Conservation (phyloP, 2,329 filamentous ascomycete genomes). For the Verticillium zaregamsianum region DNA sequence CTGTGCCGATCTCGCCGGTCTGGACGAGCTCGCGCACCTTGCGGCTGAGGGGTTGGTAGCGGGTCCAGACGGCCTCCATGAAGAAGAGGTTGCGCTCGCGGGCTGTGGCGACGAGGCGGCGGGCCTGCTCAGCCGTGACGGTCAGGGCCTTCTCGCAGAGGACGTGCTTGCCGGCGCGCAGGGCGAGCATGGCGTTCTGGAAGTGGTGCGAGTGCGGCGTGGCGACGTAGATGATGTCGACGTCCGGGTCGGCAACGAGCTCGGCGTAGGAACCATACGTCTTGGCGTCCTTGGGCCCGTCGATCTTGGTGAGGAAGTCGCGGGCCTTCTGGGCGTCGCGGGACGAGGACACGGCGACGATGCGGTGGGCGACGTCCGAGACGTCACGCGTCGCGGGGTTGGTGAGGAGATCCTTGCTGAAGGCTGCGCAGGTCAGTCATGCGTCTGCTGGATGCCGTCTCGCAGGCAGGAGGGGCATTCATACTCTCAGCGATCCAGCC, state of each 20-base stretch:
- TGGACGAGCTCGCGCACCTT: slow-evolving; percentile 63
- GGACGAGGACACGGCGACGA: slow-evolving; percentile 78
- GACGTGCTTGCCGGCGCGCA: slow-evolving; percentile 81
- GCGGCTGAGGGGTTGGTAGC: slow-evolving; percentile 81
- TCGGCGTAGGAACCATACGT: slow-evolving; percentile 80
- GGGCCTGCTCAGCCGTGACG: slow-evolving; percentile 73
- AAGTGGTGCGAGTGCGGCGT: slow-evolving; percentile 93
- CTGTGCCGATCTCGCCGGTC: slow-evolving; percentile 51
- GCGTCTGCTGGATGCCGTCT: background rate
- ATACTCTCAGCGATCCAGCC: slow-evolving; percentile 54
- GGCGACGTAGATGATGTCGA: slow-evolving; percentile 85
- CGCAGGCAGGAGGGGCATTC: slow-evolving; percentile 16
- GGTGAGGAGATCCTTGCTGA: slow-evolving; percentile 73
- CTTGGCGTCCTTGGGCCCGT: slow-evolving; percentile 63
- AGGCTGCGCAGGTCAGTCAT: slow-evolving; percentile 35
- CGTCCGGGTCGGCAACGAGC: slow-evolving; percentile 70
- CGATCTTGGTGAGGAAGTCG: slow-evolving; percentile 67
- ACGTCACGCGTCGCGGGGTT: slow-evolving; percentile 68
- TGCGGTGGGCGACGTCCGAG: slow-evolving; percentile 68
- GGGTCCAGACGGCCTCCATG: slow-evolving; percentile 88
- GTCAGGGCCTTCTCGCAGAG: slow-evolving; percentile 91
- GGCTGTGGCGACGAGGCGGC: slow-evolving; percentile 68
- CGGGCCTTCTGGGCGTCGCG: slow-evolving; percentile 64
- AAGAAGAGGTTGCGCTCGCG: slow-evolving; percentile 69
- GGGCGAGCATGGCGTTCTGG: slow-evolving; percentile 81